phyloP scores from a whole-genome alignment of 805 yeast species.

The Candida suzukii region DNA sequence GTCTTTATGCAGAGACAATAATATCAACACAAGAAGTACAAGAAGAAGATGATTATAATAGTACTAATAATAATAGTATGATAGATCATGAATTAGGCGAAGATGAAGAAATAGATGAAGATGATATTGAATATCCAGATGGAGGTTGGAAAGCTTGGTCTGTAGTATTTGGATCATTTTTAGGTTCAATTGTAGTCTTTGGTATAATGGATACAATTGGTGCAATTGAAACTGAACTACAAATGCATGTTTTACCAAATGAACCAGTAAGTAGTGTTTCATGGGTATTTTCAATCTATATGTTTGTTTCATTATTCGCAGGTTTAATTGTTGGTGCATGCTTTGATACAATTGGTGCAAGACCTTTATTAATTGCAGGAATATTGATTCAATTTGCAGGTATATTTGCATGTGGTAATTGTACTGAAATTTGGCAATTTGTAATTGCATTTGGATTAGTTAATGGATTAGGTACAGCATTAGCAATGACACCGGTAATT shows the following conservation, averaged over 20 bases:
- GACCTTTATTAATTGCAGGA: conserved; percentile 33
- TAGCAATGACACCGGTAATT: conserved; percentile 36
- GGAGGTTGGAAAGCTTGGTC: conserved; percentile 53
- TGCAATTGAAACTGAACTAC: conserved; percentile 54
- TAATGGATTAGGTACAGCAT: conserved; percentile 35
- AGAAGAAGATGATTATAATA: background rate
- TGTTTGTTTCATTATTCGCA: conserved; percentile 39
- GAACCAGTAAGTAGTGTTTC: conserved; percentile 41
- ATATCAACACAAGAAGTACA: no score
- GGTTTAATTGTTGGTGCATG: conserved; percentile 50
- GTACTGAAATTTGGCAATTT: conserved; percentile 32
- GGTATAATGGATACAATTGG: conserved; percentile 57
- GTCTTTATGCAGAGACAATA: no score
- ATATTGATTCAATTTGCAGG: conserved; percentile 38
- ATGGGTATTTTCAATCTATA: conserved; percentile 59
- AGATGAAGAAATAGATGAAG: conserved; percentile 4
- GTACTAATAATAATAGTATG: no score
- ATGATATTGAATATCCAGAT: conserved; percentile 38
- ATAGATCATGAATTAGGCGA: no score
- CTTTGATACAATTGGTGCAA: conserved; percentile 49
- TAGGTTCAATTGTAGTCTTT: conserved; percentile 46
- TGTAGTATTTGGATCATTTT: conserved; percentile 51
- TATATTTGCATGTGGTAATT: conserved; percentile 42
- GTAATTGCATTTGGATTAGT: conserved; percentile 33
- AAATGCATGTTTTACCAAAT: conserved; percentile 43